phyloP scores from a whole-genome alignment of 2,329 filamentous ascomycete species.

The Microsporum canis region DNA sequence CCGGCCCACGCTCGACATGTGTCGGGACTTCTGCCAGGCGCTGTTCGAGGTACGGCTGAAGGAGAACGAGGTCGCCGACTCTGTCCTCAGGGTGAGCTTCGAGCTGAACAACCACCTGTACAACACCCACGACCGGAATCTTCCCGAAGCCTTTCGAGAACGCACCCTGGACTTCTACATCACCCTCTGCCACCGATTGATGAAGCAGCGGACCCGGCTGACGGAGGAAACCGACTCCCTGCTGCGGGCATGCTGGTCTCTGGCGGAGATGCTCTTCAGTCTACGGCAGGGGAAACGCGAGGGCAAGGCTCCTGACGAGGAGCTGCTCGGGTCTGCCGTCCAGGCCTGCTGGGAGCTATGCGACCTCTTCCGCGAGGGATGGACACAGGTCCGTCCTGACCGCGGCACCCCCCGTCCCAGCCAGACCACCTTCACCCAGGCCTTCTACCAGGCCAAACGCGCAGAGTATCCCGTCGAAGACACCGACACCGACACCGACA shows the following conservation, averaged over 20 bases:
- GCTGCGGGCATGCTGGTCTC: conserved; percentile 73
- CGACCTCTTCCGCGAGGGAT: conserved; percentile 83
- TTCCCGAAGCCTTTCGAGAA: conserved; percentile 80
- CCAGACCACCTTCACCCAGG: conserved; percentile 61
- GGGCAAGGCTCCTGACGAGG: conserved; percentile 62
- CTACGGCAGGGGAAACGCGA: conserved; percentile 72
- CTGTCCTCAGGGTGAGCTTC: conserved; percentile 81
- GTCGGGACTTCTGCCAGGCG: conserved; percentile 82
- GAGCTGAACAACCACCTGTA: conserved; percentile 93
- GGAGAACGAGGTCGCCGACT: conserved; percentile 69
- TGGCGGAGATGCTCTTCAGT: conserved; percentile 88
- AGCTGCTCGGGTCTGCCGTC: conserved; percentile 73
- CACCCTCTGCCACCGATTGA: conserved; percentile 84
- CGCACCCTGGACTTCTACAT: conserved; percentile 90
- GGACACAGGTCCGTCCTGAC: conserved; percentile 79
- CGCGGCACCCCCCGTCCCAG: conserved; percentile 72
- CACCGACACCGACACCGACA: conserved; percentile 20
- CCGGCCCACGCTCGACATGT: conserved; percentile 68
- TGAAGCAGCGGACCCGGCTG: conserved; percentile 77
- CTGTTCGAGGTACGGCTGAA: conserved; percentile 75
- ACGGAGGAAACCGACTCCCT: conserved; percentile 75
- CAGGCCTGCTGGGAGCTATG: conserved; percentile 93
- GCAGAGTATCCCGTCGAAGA: conserved; percentile 25
- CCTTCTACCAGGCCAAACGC: conserved; percentile 40
- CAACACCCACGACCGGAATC: conserved; percentile 72